Conservation (phyloP, 306 rosid genomes). For the Senna tora region DNA sequence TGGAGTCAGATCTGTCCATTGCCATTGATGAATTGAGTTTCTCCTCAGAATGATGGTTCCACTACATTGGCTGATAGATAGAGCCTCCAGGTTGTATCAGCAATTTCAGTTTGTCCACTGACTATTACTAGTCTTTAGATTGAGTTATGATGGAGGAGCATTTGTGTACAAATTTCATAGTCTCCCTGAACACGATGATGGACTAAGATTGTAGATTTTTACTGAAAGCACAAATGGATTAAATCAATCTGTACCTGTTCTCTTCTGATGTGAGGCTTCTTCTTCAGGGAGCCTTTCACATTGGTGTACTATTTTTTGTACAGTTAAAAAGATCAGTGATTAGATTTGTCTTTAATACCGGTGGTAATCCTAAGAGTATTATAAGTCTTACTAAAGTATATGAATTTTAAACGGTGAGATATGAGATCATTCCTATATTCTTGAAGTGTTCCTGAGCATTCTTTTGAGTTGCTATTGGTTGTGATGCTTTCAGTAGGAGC, state of each 20-base stretch:
- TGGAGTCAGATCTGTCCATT: slow-evolving; percentile 57
- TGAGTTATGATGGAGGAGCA: slow-evolving; percentile 48
- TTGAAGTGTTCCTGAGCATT: no score
- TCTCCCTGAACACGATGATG: slow-evolving; percentile 44
- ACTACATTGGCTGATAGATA: slow-evolving; percentile 22
- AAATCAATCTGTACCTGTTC: slow-evolving; percentile 52
- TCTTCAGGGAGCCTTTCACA: slow-evolving; percentile 44
- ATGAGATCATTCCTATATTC: no score
- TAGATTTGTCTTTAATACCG: slow-evolving; percentile 37
- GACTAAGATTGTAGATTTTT: slow-evolving; percentile 22
- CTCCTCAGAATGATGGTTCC: slow-evolving; percentile 56
- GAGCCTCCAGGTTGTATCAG: slow-evolving; percentile 39
- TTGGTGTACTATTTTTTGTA: slow-evolving; percentile 60
- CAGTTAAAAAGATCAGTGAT: slow-evolving; percentile 45
- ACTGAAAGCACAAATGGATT: slow-evolving; percentile 44
- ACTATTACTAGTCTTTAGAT: slow-evolving; percentile 42
- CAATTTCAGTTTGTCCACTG: slow-evolving; percentile 38
- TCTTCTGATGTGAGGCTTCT: slow-evolving; percentile 48
- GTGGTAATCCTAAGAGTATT: background rate
- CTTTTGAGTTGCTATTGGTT: background rate
- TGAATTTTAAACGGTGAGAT: no score
- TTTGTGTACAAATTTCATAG: slow-evolving; percentile 57
- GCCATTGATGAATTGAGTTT: slow-evolving; percentile 65
- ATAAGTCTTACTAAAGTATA: no score
- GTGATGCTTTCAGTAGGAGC: slow-evolving; percentile 3